Evolutionary conservation across 768 basidiomycete genomes (phyloP).

Genomic region (Punctularia strigosozonata): DNA sequence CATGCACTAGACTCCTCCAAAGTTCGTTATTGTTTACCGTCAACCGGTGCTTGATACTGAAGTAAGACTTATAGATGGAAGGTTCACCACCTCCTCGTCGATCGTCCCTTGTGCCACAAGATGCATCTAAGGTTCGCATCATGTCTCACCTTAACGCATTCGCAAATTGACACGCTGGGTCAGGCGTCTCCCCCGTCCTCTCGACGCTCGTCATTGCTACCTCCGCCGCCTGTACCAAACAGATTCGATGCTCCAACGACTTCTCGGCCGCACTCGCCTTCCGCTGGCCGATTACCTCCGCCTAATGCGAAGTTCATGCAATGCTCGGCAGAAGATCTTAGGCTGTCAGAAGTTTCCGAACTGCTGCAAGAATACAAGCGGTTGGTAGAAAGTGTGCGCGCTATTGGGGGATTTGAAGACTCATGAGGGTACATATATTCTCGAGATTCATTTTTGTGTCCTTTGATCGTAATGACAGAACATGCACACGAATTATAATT

Average conservation of each 20-base stretch:
- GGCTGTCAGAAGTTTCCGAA: constrained; percentile 68
- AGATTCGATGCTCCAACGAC: constrained; percentile 25
- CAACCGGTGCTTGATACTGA: constrained; percentile 6
- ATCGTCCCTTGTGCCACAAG: no score
- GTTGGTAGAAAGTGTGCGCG: constrained; percentile 57
- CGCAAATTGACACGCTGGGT: neutral
- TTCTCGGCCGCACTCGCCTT: constrained; percentile 26
- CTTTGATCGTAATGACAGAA: no score
- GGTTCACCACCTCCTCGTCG: no score
- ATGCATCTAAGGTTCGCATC: constrained; percentile 10
- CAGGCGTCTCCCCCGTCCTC: constrained; percentile 26
- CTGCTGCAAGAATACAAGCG: constrained; percentile 74
- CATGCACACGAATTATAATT: no score
- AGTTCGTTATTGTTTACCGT: constrained; percentile 2
- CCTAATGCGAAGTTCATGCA: constrained; percentile 64
- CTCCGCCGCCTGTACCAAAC: constrained; percentile 16
- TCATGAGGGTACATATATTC: neutral
- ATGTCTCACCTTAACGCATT: constrained; percentile 1
- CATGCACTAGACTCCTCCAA: constrained; percentile 1
- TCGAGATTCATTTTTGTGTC: no score
- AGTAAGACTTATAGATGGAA: no score
- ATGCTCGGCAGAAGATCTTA: constrained; percentile 64
- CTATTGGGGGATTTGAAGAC: constrained; percentile 43
- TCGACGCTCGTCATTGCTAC: constrained; percentile 28
- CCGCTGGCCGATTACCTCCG: constrained; percentile 35